phyloP scores from a whole-genome alignment of 2,329 filamentous ascomycete species.

The Cordyceps javanica region DNA sequence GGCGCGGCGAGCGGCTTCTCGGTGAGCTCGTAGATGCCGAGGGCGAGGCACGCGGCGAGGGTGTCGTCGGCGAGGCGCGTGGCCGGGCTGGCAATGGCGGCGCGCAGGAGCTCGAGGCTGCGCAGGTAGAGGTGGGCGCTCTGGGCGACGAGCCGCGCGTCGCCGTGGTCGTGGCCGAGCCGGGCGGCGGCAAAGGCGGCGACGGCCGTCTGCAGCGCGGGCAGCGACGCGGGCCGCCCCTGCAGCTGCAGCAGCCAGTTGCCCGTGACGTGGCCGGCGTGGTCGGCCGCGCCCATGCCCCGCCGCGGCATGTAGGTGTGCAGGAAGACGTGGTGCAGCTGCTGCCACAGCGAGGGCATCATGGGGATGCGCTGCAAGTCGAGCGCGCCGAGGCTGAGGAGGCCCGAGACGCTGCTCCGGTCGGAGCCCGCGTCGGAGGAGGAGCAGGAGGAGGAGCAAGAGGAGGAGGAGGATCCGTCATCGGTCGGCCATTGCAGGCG shows the following conservation, averaged over 20 bases:
- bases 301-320: constrained; percentile 6
- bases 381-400: background rate
- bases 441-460: no score
- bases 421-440: no score
- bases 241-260: constrained; percentile 13
- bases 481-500: background rate
- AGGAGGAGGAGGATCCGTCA: background rate
- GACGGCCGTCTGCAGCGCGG: constrained; percentile 8
- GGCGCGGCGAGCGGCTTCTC: constrained; percentile 3
- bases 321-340: constrained; percentile 11
- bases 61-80: constrained; percentile 11
- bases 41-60: constrained; percentile 11
- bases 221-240: background rate
- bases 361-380: background rate
- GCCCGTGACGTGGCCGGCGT: background rate
- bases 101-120: constrained; percentile 7
- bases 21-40: constrained; percentile 12
- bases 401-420: background rate
- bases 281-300: background rate
- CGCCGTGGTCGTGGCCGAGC: constrained; percentile 5
- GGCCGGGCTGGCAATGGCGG: background rate
- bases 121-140: constrained; percentile 10
- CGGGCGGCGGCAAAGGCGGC: constrained; percentile 9
- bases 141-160: background rate
- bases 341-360: constrained; percentile 10